Evolutionary conservation across 2,329 filamentous ascomycete species (phyloP).

Genomic region (Trichophyton equinum): DNA sequence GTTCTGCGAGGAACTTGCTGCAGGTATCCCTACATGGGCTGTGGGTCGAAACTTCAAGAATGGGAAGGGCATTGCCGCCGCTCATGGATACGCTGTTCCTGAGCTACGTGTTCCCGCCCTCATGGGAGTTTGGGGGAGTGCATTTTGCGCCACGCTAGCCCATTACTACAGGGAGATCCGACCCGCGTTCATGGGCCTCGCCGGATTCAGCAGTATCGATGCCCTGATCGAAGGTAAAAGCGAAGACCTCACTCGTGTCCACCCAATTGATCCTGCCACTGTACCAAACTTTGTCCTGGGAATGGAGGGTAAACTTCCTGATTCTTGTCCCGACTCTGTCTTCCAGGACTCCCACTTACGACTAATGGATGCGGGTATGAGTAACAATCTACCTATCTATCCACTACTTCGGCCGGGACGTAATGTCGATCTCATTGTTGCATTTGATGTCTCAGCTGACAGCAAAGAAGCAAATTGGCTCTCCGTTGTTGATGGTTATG

Average conservation of each 20-base stretch:
- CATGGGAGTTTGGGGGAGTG: slow-evolving; percentile 91
- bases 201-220: slow-evolving; percentile 66
- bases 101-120: slow-evolving; percentile 74
- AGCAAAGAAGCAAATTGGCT: slow-evolving; percentile 94
- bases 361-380: slow-evolving; percentile 97
- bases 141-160: slow-evolving; percentile 87
- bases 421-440: slow-evolving; percentile 77
- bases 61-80: slow-evolving; percentile 54
- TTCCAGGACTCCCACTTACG: slow-evolving; percentile 59
- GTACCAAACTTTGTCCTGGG: slow-evolving; percentile 83
- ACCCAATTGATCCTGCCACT: slow-evolving; percentile 82
- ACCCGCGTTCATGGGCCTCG: slow-evolving; percentile 63
- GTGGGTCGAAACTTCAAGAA: slow-evolving; percentile 69
- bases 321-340: slow-evolving; percentile 65
- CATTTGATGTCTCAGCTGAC: slow-evolving; percentile 90
- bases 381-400: slow-evolving; percentile 93
- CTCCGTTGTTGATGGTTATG: slow-evolving; percentile 85
- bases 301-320: slow-evolving; percentile 62
- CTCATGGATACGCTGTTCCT: slow-evolving; percentile 58
- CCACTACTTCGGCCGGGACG: slow-evolving; percentile 79
- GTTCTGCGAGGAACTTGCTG: slow-evolving; percentile 82
- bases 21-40: slow-evolving; percentile 91
- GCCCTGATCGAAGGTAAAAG: slow-evolving; percentile 70
- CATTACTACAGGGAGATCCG: slow-evolving; percentile 93
- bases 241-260: slow-evolving; percentile 76